Conservation (phyloP, 805 yeast species). For the Pichia nanzhaoensis region DNA sequence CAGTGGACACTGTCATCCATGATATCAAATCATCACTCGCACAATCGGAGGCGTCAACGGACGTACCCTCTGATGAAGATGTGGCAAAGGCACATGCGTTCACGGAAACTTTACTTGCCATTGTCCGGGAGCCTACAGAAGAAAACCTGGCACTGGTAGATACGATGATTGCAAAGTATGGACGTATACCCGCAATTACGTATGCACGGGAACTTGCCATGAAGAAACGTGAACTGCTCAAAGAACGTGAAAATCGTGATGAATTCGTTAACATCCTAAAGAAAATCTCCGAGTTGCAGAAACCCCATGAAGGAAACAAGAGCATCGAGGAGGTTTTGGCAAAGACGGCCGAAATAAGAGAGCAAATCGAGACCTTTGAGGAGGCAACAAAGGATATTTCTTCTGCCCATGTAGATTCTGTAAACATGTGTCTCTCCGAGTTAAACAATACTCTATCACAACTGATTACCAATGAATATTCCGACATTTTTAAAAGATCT, state of each 20-base stretch:
- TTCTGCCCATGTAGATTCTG: neutral
- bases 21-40: neutral
- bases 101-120: neutral
- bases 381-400: neutral
- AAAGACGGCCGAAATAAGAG: neutral
- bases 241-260: neutral
- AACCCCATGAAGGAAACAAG: conserved; percentile 3
- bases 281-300: conserved; percentile 10
- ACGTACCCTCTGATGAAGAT: neutral
- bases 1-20: conserved; percentile 1
- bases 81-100: neutral
- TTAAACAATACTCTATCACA: neutral
- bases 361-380: conserved; percentile 1
- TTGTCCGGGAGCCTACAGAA: neutral
- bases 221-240: conserved; percentile 8
- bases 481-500: neutral
- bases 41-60: neutral
- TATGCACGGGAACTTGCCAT: conserved; percentile 10
- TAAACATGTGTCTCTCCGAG: neutral
- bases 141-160: conserved; percentile 6
- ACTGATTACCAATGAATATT: neutral
- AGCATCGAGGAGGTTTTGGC: neutral
- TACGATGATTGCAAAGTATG: conserved; percentile 6
- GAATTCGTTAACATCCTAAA: neutral
- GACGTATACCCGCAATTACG: conserved; percentile 10